Conservation (phyloP, 352 stramenopile genomes). For the Globisporangium takayamanum region DNA sequence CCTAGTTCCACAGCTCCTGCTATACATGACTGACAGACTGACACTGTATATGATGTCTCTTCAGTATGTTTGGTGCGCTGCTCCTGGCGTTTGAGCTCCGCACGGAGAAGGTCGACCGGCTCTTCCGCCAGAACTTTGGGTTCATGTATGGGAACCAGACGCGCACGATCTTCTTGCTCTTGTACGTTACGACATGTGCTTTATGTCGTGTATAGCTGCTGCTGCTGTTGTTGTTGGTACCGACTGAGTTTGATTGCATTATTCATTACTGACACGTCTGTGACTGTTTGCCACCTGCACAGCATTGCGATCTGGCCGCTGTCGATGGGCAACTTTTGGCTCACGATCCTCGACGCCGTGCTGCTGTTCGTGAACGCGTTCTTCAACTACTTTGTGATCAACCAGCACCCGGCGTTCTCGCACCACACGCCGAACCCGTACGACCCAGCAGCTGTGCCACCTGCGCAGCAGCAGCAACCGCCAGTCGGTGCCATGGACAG, state of each 20-base stretch:
- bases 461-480: slow-evolving; percentile 9
- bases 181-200: slow-evolving; percentile 36
- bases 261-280: background rate
- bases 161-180: slow-evolving; percentile 83
- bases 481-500: slow-evolving; percentile 1
- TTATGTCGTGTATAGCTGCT: background rate
- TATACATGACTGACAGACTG: background rate
- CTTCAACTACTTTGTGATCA: slow-evolving; percentile 90
- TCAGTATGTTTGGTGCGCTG: slow-evolving; percentile 72
- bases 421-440: slow-evolving; percentile 19
- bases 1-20: background rate
- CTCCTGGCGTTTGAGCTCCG: slow-evolving; percentile 81
- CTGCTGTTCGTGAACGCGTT: slow-evolving; percentile 86
- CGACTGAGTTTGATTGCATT: background rate
- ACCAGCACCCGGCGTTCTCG: slow-evolving; percentile 61
- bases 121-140: slow-evolving; percentile 83
- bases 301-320: slow-evolving; percentile 86
- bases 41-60: slow-evolving; percentile 7
- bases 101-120: slow-evolving; percentile 70
- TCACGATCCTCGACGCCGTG: slow-evolving; percentile 84
- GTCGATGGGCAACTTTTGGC: slow-evolving; percentile 87
- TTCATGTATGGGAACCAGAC: slow-evolving; percentile 90
- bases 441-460: background rate
- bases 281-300: background rate
- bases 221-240: background rate